These are phyloP conservation scores for Lotmaria passim DNA, from an alignment of 208 protist species.

Conservation along the genomic window DNA sequence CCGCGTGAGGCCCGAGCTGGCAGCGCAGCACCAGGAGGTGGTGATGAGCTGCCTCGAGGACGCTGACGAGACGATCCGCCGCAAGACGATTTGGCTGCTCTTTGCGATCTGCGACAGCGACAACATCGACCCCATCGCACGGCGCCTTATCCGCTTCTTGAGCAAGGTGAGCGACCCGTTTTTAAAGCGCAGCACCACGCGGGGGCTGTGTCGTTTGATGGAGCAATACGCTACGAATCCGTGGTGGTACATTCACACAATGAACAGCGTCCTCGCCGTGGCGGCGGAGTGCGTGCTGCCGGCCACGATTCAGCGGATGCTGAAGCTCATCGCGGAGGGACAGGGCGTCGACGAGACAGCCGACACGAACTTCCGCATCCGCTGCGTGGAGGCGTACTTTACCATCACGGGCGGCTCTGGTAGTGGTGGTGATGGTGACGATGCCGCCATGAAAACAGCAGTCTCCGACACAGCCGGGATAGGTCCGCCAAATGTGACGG, in stretches of 20 bases:
- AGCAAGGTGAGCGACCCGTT: conserved; percentile 50
- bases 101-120: conserved; percentile 94
- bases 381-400: conserved; percentile 81
- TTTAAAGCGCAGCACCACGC: conserved; percentile 75
- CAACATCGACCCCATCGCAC: conserved; percentile 92
- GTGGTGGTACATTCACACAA: conserved; percentile 90
- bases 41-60: conserved; percentile 96
- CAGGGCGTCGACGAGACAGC: conserved; percentile 56
- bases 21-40: conserved; percentile 89
- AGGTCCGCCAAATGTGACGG: no score
- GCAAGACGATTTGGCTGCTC: conserved; percentile 94
- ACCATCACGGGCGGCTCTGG: conserved; percentile 52
- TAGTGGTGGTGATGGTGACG: neutral
- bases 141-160: conserved; percentile 90
- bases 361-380: conserved; percentile 71
- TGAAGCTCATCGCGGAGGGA: conserved; percentile 94
- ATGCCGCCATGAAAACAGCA: neutral
- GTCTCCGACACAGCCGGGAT: no score
- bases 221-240: conserved; percentile 71
- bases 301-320: conserved; percentile 85
- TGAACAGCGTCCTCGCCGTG: conserved; percentile 90
- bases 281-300: conserved; percentile 74
- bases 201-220: conserved; percentile 82
- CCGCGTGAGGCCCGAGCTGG: conserved; percentile 84
- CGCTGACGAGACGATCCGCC: conserved; percentile 93